These are phyloP conservation scores for Hsuehochloa calcarea DNA, from an alignment of 176 grass and related monocot genomes.

Conservation along the genomic window DNA sequence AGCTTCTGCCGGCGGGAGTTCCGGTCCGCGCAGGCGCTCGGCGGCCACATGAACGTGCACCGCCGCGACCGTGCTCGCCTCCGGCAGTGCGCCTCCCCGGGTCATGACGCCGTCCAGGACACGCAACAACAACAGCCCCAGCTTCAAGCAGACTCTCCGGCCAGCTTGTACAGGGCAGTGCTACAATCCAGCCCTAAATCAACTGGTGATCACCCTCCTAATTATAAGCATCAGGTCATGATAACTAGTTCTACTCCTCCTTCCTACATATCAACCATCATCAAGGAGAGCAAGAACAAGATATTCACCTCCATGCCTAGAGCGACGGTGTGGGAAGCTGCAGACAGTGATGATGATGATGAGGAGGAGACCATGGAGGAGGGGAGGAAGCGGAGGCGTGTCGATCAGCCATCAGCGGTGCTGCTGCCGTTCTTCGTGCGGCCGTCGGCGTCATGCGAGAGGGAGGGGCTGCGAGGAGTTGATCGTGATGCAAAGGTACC, in stretches of 20 bases:
- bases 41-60: constrained; percentile 79
- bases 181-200: constrained; percentile 23
- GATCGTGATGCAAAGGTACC: constrained; percentile 36
- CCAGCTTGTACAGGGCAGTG: neutral
- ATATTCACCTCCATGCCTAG: constrained; percentile 26
- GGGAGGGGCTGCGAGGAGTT: constrained; percentile 2
- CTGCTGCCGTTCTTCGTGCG: constrained; percentile 12
- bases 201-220: neutral
- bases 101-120: neutral
- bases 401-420: neutral
- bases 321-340: neutral
- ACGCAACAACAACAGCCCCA: neutral
- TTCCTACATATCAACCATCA: constrained; percentile 40
- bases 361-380: no score
- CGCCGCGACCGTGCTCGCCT: constrained; percentile 77
- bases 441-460: constrained; percentile 5
- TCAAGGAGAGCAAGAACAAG: constrained; percentile 47
- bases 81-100: constrained; percentile 44
- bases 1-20: constrained; percentile 76
- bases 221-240: neutral
- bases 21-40: constrained; percentile 68
- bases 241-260: neutral
- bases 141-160: neutral
- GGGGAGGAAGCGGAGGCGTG: constrained; percentile 37
- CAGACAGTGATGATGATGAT: neutral